phyloP scores from a whole-genome alignment of 495 filamentous ascomycete genomes.

The Tuber brumale region DNA sequence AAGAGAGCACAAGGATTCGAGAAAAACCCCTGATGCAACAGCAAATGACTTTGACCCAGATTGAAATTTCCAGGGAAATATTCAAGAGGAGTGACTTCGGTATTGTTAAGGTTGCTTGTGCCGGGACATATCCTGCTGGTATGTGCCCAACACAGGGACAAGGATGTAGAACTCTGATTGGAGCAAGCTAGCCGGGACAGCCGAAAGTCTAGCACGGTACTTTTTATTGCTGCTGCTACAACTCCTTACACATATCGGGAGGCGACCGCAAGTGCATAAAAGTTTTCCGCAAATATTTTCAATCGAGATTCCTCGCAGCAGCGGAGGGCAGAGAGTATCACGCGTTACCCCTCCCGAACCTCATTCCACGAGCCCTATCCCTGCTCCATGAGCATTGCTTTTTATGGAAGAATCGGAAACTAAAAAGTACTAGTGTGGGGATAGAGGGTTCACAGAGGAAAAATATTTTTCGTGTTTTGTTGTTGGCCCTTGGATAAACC shows the following conservation, averaged over 20 bases:
- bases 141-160: not conserved
- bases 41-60: not conserved
- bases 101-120: not conserved
- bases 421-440: not conserved
- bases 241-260: not conserved
- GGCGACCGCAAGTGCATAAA: not conserved
- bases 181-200: not conserved
- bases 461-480: not conserved
- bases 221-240: not conserved
- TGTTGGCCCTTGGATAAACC: not conserved
- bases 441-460: not conserved
- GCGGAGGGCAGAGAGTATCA: not conserved
- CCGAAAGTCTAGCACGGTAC: not conserved
- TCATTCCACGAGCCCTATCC: not conserved
- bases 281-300: slow-evolving; percentile 2
- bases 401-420: not conserved
- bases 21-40: not conserved
- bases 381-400: not conserved
- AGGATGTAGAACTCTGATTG: not conserved
- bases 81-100: not conserved
- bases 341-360: not conserved
- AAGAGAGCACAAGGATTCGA: not conserved
- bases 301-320: slow-evolving; percentile 1
- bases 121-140: not conserved
- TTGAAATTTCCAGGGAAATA: not conserved